Percentiles rank a stretch among this genome's conserved stretches.
Conservation (phyloP, 164 flowering plant species). For the Sextonia rubra region DNA sequence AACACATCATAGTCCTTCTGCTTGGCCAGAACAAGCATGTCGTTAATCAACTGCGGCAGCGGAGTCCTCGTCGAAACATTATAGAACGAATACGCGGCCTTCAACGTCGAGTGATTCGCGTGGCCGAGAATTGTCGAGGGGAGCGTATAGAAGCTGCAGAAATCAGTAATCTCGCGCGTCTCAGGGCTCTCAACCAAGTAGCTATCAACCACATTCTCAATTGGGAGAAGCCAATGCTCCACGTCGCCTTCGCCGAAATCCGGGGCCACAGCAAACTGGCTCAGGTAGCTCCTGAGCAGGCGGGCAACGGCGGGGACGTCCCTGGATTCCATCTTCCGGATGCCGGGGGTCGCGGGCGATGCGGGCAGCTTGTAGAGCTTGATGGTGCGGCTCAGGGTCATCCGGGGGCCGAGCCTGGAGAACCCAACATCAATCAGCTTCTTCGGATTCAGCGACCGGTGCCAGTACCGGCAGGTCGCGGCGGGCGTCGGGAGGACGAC, state of each 20-base stretch:
- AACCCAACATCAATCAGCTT: constrained; percentile 57
- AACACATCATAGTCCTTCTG: constrained; percentile 46
- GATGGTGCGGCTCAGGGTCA: constrained; percentile 59
- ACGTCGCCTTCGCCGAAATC: constrained; percentile 45
- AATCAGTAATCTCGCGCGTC: constrained; percentile 43
- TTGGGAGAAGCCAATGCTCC: constrained; percentile 51
- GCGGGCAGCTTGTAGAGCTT: constrained; percentile 51
- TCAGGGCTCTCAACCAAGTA: constrained; percentile 52
- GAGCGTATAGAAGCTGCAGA: constrained; percentile 55
- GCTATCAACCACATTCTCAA: constrained; percentile 43
- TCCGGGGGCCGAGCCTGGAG: constrained; percentile 53
- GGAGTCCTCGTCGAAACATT: constrained; percentile 45
- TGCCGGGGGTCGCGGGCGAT: constrained; percentile 40
- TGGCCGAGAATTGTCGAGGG: constrained; percentile 53
- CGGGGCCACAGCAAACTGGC: constrained; percentile 41
- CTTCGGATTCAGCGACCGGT: constrained; percentile 51
- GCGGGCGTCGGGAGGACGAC: constrained; percentile 53
- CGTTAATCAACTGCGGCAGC: constrained; percentile 51
- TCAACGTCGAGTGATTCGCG: constrained; percentile 36
- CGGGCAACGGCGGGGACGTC: constrained; percentile 51
- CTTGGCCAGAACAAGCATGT: constrained; percentile 50
- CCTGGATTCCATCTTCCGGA: constrained; percentile 40
- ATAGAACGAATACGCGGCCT: constrained; percentile 54
- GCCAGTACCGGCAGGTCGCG: constrained; percentile 54
- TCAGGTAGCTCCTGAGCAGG: constrained; percentile 35